These are phyloP conservation scores for Cornus kousa DNA, from an alignment of 148 eudicot genomes.

Conservation along the genomic window DNA sequence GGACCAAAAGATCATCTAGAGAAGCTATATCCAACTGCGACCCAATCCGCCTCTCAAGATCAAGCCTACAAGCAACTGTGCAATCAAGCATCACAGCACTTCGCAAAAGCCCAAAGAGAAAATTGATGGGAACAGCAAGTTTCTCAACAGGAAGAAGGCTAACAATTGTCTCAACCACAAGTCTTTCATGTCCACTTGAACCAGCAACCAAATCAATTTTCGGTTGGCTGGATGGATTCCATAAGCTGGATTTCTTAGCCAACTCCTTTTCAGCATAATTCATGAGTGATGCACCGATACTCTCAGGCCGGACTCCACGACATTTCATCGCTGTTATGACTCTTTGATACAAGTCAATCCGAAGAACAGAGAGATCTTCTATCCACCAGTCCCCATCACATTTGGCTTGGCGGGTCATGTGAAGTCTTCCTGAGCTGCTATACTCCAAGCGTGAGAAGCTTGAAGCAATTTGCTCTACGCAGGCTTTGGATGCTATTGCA, in stretches of 20 bases:
- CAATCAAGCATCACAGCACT: slow-evolving; percentile 83
- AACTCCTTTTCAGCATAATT: slow-evolving; percentile 75
- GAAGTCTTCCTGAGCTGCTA: slow-evolving; percentile 93
- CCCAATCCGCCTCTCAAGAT: slow-evolving; percentile 88
- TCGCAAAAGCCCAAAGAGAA: slow-evolving; percentile 76
- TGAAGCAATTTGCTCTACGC: slow-evolving; percentile 90
- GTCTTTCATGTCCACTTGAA: slow-evolving; percentile 43
- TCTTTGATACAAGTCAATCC: slow-evolving; percentile 69
- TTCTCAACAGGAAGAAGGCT: slow-evolving; percentile 83
- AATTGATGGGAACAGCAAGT: slow-evolving; percentile 62
- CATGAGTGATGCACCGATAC: slow-evolving; percentile 78
- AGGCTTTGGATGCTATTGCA: slow-evolving; percentile 85
- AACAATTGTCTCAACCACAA: slow-evolving; percentile 76
- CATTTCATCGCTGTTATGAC: slow-evolving; percentile 89
- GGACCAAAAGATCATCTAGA: slow-evolving; percentile 86
- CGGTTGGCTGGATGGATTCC: slow-evolving; percentile 43
- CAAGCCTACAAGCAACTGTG: slow-evolving; percentile 63
- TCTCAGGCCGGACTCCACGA: slow-evolving; percentile 89
- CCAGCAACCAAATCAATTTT: slow-evolving; percentile 36
- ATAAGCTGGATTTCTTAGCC: slow-evolving; percentile 55
- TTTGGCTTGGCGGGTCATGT: slow-evolving; percentile 70
- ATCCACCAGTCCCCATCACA: slow-evolving; percentile 93
- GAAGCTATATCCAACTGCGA: slow-evolving; percentile 85
- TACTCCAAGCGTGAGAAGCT: slow-evolving; percentile 92
- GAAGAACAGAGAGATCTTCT: slow-evolving; percentile 73